Conservation (phyloP, 169 alveolate species). For the Plasmodium billcollinsi region DNA sequence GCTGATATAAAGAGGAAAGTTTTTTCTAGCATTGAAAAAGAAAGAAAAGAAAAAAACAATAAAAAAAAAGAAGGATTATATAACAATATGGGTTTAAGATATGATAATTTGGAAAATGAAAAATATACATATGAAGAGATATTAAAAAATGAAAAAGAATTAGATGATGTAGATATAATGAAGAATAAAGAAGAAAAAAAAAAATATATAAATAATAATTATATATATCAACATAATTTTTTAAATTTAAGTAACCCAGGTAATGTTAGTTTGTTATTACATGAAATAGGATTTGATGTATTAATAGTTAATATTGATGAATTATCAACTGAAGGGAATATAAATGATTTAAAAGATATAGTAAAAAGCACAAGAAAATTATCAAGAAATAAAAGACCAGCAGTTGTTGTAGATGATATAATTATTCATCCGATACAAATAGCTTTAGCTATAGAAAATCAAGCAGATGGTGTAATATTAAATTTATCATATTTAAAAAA, state of each 20-base stretch:
- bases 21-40: constrained; percentile 29
- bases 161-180: neutral
- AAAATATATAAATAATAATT: constrained; percentile 25
- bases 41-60: neutral
- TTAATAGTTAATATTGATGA: constrained; percentile 84
- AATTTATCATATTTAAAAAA: constrained; percentile 80
- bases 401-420: constrained; percentile 86
- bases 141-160: constrained; percentile 17
- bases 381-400: constrained; percentile 83
- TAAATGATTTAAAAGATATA: constrained; percentile 79
- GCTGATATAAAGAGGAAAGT: constrained; percentile 86
- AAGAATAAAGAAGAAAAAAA: constrained; percentile 50
- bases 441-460: constrained; percentile 86
- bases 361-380: constrained; percentile 78
- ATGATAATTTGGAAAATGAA: constrained; percentile 48
- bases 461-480: constrained; percentile 88
- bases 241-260: constrained; percentile 71
- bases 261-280: constrained; percentile 34
- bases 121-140: constrained; percentile 56
- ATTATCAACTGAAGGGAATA: constrained; percentile 79
- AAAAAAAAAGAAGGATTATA: neutral
- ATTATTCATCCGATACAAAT: constrained; percentile 85
- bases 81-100: constrained; percentile 58
- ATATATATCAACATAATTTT: constrained; percentile 49
- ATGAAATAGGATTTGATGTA: constrained; percentile 83